Evolutionary conservation across 768 basidiomycete genomes (phyloP).

Genomic region (Boletus sp.): DNA sequence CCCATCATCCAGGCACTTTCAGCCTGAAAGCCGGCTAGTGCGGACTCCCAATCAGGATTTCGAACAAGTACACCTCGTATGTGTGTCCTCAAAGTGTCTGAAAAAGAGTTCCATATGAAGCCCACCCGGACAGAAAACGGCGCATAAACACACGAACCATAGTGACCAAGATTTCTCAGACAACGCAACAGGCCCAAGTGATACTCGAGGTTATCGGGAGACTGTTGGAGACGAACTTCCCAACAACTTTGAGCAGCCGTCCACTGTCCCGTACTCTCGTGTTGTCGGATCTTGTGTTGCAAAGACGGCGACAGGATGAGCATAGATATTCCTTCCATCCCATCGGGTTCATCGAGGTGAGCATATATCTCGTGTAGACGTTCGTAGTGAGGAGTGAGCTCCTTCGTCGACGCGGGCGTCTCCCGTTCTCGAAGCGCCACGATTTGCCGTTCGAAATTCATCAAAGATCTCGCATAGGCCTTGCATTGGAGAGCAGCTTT

Average conservation of each 20-base stretch:
- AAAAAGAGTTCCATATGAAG: background rate
- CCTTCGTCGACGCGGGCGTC: slow-evolving; percentile 43
- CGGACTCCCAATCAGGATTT: slow-evolving; percentile 77
- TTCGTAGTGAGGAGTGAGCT: slow-evolving; percentile 61
- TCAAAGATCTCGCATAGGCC: slow-evolving; percentile 88
- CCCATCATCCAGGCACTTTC: slow-evolving; percentile 97
- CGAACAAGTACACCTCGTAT: slow-evolving; percentile 85
- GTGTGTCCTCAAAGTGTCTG: slow-evolving; percentile 93
- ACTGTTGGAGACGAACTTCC: slow-evolving; percentile 91
- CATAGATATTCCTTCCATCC: slow-evolving; percentile 96
- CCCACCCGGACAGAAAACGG: slow-evolving; percentile 1
- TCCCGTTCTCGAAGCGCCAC: slow-evolving; percentile 43
- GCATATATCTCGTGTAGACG: slow-evolving; percentile 94
- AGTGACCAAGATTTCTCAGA: slow-evolving; percentile 91
- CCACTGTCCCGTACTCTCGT: slow-evolving; percentile 96
- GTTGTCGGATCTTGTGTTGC: slow-evolving; percentile 95
- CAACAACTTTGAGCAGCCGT: slow-evolving; percentile 99
- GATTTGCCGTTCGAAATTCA: slow-evolving; percentile 91
- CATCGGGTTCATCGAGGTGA: slow-evolving; percentile 94
- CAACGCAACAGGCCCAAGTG: slow-evolving; percentile 90
- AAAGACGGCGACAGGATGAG: slow-evolving; percentile 84
- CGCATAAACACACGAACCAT: slow-evolving; percentile 59
- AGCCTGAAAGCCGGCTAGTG: slow-evolving; percentile 78
- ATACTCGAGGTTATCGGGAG: slow-evolving; percentile 82
- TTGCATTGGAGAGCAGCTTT: slow-evolving; percentile 93